Evolutionary conservation across 208 protist genomes (phyloP), one percentile per base, ranked within the genome.

Genomic region (Crithidia fasciculata): DNA sequence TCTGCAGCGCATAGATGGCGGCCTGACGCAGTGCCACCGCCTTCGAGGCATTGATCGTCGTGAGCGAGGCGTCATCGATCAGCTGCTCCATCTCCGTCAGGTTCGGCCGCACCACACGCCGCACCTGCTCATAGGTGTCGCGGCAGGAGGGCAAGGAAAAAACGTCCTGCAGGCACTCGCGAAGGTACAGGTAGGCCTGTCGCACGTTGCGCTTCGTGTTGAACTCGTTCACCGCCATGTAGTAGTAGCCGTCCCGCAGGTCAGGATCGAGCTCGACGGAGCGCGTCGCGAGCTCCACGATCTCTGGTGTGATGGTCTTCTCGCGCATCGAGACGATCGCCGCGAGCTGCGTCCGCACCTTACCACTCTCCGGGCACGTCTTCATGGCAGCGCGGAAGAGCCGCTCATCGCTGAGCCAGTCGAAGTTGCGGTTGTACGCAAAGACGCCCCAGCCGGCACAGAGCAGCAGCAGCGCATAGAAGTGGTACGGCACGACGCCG

Each of bases 321-420:
- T 81, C 66, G 8, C 69, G 66, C 44, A 28, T 37, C 19, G 78
- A 47, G 9, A 84, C 3, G 12, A 80, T 57, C 16, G 62, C 54
- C 5, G 71, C 87, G 2, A 87, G 52, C 49, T 82, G 78, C 40
- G 43, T 59, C 56, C 82, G 68, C 9, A 57, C 50, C 66, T 92
- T 92, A 28, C 83, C 88, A 63, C 88, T 90, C 50, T 59, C 84
- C 10, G 84, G 84, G 73, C 88, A 92, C 9, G 78, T 70, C 45
- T 61, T 13, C 16, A 85, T 55, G 4, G 84, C 84, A 8, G 80
- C 44, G 16, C 71, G 65, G 62, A 92, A 92, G 6, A 92, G 73
- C n/a, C 53, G 60, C 47, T 80, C 78, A 58, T 88, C 80, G 28
- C 59, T 58, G 19, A 67, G 40, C 88, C 88, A 92, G 52, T 83